These are phyloP conservation scores for Circinella umbellata DNA, from an alignment of 371 early-diverging fungal genomes.

Conservation along the genomic window DNA sequence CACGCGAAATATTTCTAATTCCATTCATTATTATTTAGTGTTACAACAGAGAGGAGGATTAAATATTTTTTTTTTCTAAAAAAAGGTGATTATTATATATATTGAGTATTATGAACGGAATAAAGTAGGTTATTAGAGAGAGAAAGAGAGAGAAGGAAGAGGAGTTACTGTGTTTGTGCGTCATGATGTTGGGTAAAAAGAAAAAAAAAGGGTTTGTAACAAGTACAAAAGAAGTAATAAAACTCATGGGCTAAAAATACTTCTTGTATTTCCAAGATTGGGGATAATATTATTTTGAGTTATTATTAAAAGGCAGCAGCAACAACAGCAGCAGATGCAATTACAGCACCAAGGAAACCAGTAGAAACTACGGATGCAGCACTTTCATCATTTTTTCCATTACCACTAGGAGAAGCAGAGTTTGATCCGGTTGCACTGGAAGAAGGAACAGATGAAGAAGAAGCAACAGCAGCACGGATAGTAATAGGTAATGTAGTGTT, in stretches of 20 bases:
- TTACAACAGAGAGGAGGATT: neutral
- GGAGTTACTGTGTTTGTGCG: too few relatives aligned
- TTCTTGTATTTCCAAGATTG: neutral
- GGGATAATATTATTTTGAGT: neutral
- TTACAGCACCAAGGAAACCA: neutral
- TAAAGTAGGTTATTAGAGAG: neutral
- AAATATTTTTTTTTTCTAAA: too few relatives aligned
- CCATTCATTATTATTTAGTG: too few relatives aligned
- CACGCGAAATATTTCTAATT: too few relatives aligned
- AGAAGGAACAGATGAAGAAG: slow-evolving; percentile 11
- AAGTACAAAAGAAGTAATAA: neutral
- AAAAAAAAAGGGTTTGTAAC: neutral
- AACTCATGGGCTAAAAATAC: slow-evolving; percentile 7
- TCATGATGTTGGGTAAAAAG: too few relatives aligned
- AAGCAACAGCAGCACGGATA: slow-evolving; percentile 35
- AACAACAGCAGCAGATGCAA: neutral
- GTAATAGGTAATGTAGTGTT: slow-evolving; percentile 44
- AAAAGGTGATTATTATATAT: neutral
- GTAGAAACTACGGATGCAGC: neutral
- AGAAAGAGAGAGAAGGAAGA: neutral
- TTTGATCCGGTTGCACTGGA: neutral
- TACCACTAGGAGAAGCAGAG: neutral
- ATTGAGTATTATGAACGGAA: neutral
- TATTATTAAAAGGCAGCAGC: neutral
- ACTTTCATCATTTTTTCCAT: neutral